Evolutionary conservation across 441 rosid genomes (phyloP).

Genomic region (Jatropha podagrica): DNA sequence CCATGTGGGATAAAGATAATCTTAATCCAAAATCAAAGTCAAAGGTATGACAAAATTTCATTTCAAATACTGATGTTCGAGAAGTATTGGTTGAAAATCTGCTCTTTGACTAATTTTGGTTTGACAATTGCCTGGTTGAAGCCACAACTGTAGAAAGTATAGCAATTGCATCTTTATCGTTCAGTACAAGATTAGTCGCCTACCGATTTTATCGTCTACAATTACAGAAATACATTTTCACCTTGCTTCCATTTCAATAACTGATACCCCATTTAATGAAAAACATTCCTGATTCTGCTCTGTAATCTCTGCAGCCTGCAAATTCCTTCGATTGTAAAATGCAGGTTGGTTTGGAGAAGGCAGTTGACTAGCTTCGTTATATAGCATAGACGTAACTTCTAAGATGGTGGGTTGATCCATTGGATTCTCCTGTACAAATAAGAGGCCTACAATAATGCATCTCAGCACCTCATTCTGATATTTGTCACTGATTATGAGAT

Average conservation of each 20-base stretch:
- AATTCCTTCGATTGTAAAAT: conserved; percentile 1
- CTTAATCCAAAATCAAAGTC: not conserved
- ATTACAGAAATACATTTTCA: not conserved
- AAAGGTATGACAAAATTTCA: not conserved
- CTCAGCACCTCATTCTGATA: conserved; percentile 6
- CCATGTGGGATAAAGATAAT: too few species aligned
- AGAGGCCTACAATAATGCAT: not conserved
- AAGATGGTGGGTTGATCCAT: not conserved
- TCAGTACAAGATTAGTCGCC: too few species aligned
- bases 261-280: not conserved
- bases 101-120: not conserved
- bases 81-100: not conserved
- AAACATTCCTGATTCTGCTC: not conserved
- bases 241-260: conserved; percentile 3
- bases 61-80: not conserved
- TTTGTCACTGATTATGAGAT: not conserved
- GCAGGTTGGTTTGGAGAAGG: conserved; percentile 6
- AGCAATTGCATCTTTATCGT: too few species aligned
- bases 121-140: too few species aligned
- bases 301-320: not conserved
- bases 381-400: not conserved
- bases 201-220: too few species aligned
- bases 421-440: conserved; percentile 2
- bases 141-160: too few species aligned
- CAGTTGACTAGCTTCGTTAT: not conserved